Base-by-base conservation (phyloP, 768 basidiomycete species). In the Termitomyces sp. region DNA sequence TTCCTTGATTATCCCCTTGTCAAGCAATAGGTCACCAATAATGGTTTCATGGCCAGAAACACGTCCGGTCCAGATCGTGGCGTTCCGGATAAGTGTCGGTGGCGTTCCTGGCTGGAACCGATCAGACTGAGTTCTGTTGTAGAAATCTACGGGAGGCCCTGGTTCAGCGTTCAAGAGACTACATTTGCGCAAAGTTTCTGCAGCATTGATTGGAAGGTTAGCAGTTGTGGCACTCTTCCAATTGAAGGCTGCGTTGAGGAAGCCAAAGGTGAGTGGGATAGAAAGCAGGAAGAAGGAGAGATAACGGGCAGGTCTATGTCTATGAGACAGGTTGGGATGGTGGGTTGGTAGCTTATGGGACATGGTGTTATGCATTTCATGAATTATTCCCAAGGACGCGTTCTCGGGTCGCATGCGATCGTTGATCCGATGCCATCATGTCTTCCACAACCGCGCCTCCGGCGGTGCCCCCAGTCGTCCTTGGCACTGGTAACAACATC, bases 51-150 rank as follows among this genome's bases (percentile, higher is more conserved):
- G 72, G 1, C 89, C 90, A 38, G 80, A 73, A 16, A 78, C 66
- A 12, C 75, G 72, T 3, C 90, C 92, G 8, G 91, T 91, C 92
- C 92, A 94, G 30, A 93, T 80, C 47, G 82, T 89, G 20, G 86
- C 91, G 66, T 93, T 92, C 68, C 73, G 80, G 60, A 95, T 78
- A 58, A 88, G 75, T 10, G 83, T 83, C 1, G 88, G 72, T 14
- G 74, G 74, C 4, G 91, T 91, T 8, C 85, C 89, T 4, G 74
- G 66, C 50, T 77, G 83, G 60, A 78, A 89, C 33, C 89, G 76
- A 67, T 91, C 89, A 1, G 87, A 89, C 35, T 74, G 54, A 13
- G 67, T 67, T 30, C 79, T 73, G 35, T 64, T 61, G 63, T 75
- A 63, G 57, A 81, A 79, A 63, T 77, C 65, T 3, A 65, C 63